Conservation (phyloP, 2,329 filamentous ascomycete genomes). For the Coniochaeta hoffmannii region DNA sequence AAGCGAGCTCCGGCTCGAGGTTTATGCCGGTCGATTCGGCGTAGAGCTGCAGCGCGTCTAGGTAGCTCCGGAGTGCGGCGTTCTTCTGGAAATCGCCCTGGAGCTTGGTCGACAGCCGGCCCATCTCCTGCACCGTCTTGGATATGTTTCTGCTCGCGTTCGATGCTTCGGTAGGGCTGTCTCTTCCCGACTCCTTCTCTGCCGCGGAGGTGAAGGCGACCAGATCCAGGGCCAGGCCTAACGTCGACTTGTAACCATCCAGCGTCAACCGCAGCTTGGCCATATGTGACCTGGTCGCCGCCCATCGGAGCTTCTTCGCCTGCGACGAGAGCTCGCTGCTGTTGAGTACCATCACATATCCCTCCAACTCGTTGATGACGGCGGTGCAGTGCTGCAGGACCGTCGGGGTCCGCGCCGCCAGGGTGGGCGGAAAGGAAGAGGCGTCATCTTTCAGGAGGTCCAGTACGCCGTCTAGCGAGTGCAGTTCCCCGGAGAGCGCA, state of each 20-base stretch:
- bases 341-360: constrained; percentile 23
- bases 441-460: constrained; percentile 31
- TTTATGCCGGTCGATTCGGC: constrained; percentile 15
- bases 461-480: constrained; percentile 31
- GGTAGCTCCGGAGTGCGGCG: constrained; percentile 60
- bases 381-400: constrained; percentile 26
- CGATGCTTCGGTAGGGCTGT: constrained; percentile 11
- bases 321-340: constrained; percentile 21
- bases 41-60: constrained; percentile 65
- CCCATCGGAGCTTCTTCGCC: constrained; percentile 30
- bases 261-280: constrained; percentile 24
- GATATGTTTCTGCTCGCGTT: constrained; percentile 21
- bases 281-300: constrained; percentile 23
- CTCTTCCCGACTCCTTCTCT: constrained; percentile 3
- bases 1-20: constrained; percentile 1
- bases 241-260: constrained; percentile 28
- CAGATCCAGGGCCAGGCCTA: constrained; percentile 33
- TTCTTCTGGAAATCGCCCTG: constrained; percentile 49
- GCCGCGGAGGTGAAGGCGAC: constrained; percentile 19
- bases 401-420: constrained; percentile 26
- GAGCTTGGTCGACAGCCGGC: constrained; percentile 21
- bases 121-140: constrained; percentile 25
- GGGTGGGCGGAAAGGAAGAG: constrained; percentile 23
- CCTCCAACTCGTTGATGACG: constrained; percentile 28
- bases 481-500: constrained; percentile 30